These are phyloP conservation scores for Tremellales sp. DNA, from an alignment of 1,284 basidiomycete species.

Conservation along the genomic window DNA sequence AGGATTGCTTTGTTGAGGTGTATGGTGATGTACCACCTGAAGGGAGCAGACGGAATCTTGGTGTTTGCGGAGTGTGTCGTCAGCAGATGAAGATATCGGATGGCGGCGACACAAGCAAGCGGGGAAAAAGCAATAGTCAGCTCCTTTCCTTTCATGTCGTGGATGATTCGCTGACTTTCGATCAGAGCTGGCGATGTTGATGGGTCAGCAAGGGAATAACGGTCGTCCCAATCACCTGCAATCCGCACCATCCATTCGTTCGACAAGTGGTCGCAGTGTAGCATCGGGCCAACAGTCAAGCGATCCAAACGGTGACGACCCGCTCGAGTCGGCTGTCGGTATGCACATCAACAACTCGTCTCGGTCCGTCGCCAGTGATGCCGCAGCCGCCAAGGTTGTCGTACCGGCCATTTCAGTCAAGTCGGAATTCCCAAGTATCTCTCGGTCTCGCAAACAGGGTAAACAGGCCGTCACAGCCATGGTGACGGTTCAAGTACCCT, in stretches of 20 bases:
- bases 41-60: conserved; percentile 65
- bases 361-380: conserved; percentile 44
- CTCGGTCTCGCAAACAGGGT: conserved; percentile 42
- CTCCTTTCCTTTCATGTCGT: conserved; percentile 20
- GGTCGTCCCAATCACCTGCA: conserved; percentile 45
- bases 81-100: conserved; percentile 91
- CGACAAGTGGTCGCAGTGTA: conserved; percentile 5
- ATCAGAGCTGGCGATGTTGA: conserved; percentile 81
- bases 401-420: conserved; percentile 82
- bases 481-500: conserved; percentile 82
- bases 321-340: conserved; percentile 57
- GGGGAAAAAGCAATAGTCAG: conserved; percentile 64
- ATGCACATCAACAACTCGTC: conserved; percentile 49
- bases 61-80: conserved; percentile 93
- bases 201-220: conserved; percentile 58
- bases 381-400: conserved; percentile 58
- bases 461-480: conserved; percentile 82
- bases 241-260: conserved; percentile 21
- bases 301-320: conserved; percentile 74
- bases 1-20: conserved; percentile 93
- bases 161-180: conserved; percentile 2
- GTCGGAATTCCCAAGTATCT: conserved; percentile 78
- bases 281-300: conserved; percentile 4
- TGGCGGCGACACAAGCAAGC: conserved; percentile 2
- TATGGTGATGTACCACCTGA: conserved; percentile 82